Conservation (phyloP, 441 rosid genomes). For the Gossypium gossypioides region DNA sequence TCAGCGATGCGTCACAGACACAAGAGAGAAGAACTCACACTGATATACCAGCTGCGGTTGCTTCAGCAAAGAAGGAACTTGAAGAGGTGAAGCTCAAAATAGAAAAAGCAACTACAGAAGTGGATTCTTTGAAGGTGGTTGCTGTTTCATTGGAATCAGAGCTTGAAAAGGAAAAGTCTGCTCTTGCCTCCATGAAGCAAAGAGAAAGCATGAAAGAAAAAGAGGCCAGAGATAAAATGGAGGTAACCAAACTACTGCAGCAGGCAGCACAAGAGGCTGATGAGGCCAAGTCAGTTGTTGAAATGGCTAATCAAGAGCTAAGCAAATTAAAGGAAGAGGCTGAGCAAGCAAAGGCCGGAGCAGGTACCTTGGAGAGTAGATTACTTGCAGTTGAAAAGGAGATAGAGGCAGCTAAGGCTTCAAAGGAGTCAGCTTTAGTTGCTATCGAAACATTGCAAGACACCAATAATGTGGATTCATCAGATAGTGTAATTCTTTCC, state of each 20-base stretch:
- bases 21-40: constrained; percentile 35
- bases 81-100: constrained; percentile 65
- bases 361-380: constrained; percentile 65
- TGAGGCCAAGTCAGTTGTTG: constrained; percentile 54
- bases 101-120: constrained; percentile 66
- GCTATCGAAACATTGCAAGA: constrained; percentile 79
- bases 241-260: constrained; percentile 71
- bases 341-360: constrained; percentile 77
- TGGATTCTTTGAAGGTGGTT: constrained; percentile 60
- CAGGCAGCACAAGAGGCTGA: constrained; percentile 73
- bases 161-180: constrained; percentile 55
- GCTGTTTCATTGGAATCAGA: constrained; percentile 51
- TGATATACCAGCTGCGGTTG: constrained; percentile 51
- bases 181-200: constrained; percentile 50
- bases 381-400: constrained; percentile 76
- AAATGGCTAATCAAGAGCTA: constrained; percentile 62
- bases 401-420: constrained; percentile 80
- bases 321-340: constrained; percentile 68
- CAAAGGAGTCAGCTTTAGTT: constrained; percentile 68
- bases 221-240: constrained; percentile 58
- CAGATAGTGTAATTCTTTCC: constrained; percentile 56
- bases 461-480: constrained; percentile 29
- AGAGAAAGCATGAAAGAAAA: constrained; percentile 91
- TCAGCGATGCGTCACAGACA: constrained; percentile 22
- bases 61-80: constrained; percentile 75